Percentiles rank a stretch among this genome's conserved stretches.
Conservation (phyloP, 768 basidiomycete genomes). For the Rhodotorula taiwanensis region DNA sequence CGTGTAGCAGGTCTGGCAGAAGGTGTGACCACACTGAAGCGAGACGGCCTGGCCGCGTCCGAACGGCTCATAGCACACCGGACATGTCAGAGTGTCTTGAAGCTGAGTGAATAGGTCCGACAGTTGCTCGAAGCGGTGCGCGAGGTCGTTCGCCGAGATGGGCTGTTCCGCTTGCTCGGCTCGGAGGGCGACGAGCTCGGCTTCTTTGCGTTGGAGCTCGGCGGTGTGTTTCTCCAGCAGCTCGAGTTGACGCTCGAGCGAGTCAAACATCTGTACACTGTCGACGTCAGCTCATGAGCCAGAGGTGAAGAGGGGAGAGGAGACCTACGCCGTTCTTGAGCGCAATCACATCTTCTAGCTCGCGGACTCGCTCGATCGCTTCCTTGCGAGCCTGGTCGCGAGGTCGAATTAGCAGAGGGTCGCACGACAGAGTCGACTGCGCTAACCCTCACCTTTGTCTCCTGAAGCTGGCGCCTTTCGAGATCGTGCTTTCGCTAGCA, state of each 20-base stretch:
- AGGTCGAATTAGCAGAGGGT: too few relatives aligned
- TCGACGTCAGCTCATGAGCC: not conserved
- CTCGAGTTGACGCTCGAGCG: slow-evolving; percentile 3
- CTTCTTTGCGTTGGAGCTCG: slow-evolving; percentile 8
- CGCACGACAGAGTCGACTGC: too few relatives aligned
- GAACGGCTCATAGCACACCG: slow-evolving; percentile 27
- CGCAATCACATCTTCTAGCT: slow-evolving; percentile 12
- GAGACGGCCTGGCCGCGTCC: not conserved
- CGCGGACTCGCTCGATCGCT: slow-evolving; percentile 15
- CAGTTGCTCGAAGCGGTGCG: slow-evolving; percentile 12
- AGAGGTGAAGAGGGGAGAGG: not conserved
- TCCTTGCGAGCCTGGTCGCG: slow-evolving; percentile 14
- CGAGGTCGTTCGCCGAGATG: slow-evolving; percentile 3
- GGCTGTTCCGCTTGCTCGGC: slow-evolving; percentile 12
- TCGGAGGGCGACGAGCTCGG: slow-evolving; percentile 11
- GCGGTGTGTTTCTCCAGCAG: slow-evolving; percentile 8
- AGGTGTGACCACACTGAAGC: slow-evolving; percentile 23
- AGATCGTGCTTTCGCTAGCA: slow-evolving; percentile 1
- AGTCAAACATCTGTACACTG: slow-evolving; percentile 11
- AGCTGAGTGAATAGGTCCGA: slow-evolving; percentile 2
- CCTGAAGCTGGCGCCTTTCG: not conserved
- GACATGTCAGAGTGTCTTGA: slow-evolving; percentile 17
- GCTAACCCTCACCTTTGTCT: too few relatives aligned
- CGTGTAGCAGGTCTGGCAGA: slow-evolving; percentile 14
- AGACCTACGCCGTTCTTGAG: slow-evolving; percentile 13